Conservation (phyloP, 2,329 filamentous ascomycete genomes). For the Cadophora sp. region DNA sequence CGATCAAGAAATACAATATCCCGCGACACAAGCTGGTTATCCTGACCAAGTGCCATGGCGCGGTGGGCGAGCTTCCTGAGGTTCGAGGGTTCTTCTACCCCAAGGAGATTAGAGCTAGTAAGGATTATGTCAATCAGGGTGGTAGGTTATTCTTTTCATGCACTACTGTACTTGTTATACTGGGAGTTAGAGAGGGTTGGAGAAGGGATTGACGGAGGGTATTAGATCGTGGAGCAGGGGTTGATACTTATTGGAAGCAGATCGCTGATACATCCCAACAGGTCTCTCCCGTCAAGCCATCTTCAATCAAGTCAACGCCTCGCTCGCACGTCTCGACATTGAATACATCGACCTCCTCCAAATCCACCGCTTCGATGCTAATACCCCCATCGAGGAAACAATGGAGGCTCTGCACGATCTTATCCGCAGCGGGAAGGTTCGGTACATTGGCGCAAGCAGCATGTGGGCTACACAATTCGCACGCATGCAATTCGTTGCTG, state of each 20-base stretch:
- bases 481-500: constrained; percentile 57
- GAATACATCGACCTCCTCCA: constrained; percentile 66
- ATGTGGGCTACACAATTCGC: constrained; percentile 59
- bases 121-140: constrained; percentile 56
- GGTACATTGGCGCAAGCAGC: constrained; percentile 59
- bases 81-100: constrained; percentile 42
- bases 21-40: constrained; percentile 64
- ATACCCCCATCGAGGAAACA: constrained; percentile 62
- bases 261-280: neutral
- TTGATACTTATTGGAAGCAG: neutral
- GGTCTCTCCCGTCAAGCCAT: constrained; percentile 70
- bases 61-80: constrained; percentile 54
- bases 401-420: constrained; percentile 69
- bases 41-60: constrained; percentile 61
- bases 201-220: neutral
- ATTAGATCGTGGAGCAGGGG: neutral
- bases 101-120: constrained; percentile 51
- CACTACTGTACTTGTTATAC: too few relatives aligned
- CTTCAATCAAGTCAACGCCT: constrained; percentile 69
- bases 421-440: constrained; percentile 61
- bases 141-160: constrained; percentile 37
- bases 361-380: constrained; percentile 63
- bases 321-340: constrained; percentile 59
- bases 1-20: constrained; percentile 64
- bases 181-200: neutral